phyloP scores from a whole-genome alignment of 164 flowering plant species.

The Vitis labrusca region DNA sequence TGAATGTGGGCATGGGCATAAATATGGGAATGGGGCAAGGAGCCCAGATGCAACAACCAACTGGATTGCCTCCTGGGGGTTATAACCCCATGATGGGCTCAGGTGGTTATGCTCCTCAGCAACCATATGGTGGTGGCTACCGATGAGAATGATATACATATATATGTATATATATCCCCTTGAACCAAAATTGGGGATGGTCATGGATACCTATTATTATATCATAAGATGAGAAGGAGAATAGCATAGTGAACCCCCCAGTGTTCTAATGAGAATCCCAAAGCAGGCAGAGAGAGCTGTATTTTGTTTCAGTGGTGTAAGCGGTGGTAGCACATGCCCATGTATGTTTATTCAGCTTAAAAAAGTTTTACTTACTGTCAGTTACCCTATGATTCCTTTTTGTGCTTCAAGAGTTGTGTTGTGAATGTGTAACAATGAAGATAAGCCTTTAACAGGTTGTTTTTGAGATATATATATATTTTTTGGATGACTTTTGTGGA shows the following conservation, averaged over 20 bases:
- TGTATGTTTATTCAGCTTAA: constrained; percentile 1
- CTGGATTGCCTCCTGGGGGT: constrained; percentile 49
- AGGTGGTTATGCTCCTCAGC: constrained; percentile 68
- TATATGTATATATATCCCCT: too few relatives aligned
- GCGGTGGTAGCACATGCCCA: not conserved
- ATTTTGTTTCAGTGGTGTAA: not conserved
- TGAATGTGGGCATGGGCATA: constrained; percentile 18
- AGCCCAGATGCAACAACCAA: constrained; percentile 56
- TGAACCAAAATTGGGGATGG: too few relatives aligned
- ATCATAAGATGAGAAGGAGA: too few relatives aligned
- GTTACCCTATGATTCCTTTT: not conserved
- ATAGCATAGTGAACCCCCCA: too few relatives aligned
- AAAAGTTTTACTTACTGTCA: not conserved
- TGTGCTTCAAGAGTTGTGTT: constrained; percentile 3
- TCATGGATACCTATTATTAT: too few relatives aligned
- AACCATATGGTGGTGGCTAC: constrained; percentile 78
- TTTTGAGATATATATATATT: not conserved
- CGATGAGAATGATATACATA: constrained; percentile 30
- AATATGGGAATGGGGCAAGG: constrained; percentile 46
- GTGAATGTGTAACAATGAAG: constrained; percentile 11
- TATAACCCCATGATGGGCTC: constrained; percentile 77
- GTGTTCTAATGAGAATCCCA: not conserved
- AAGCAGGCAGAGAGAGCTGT: not conserved
- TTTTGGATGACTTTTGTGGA: not conserved
- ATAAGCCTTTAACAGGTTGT: constrained; percentile 11